Evolutionary conservation across 805 yeast species (phyloP).

Genomic region (Metschnikowia cubensis): DNA sequence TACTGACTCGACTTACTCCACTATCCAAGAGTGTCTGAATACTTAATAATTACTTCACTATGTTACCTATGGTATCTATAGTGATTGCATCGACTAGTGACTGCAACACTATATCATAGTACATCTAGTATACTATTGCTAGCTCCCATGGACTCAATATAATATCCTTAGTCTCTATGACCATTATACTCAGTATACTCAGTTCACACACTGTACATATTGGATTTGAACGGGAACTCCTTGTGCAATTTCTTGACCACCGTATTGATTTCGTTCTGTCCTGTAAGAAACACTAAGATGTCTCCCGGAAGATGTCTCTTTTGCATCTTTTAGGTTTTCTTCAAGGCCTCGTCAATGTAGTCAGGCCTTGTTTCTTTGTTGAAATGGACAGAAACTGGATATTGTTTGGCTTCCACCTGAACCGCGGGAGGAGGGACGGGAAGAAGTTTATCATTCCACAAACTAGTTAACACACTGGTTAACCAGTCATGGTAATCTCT

Average conservation of each 20-base stretch:
- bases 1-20: too few species aligned
- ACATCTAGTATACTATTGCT: too few species aligned
- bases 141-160: too few species aligned
- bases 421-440: constrained; percentile 77
- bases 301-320: constrained; percentile 88
- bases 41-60: too few species aligned
- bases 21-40: too few species aligned
- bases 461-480: too few species aligned
- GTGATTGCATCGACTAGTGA: too few species aligned
- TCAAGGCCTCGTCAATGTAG: constrained; percentile 81
- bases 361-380: constrained; percentile 72
- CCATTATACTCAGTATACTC: too few species aligned
- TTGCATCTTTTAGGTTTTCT: constrained; percentile 84
- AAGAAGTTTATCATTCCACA: constrained; percentile 32
- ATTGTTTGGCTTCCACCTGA: constrained; percentile 88
- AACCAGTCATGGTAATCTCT: too few species aligned
- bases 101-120: too few species aligned
- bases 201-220: constrained; percentile 7
- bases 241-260: constrained; percentile 65
- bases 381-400: constrained; percentile 89
- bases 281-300: constrained; percentile 85
- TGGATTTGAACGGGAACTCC: constrained; percentile 55
- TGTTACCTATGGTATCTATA: too few species aligned
- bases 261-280: constrained; percentile 84
- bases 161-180: too few species aligned